phyloP scores from a whole-genome alignment of 1,284 basidiomycete species.

The Cryptococcus wingfieldii region DNA sequence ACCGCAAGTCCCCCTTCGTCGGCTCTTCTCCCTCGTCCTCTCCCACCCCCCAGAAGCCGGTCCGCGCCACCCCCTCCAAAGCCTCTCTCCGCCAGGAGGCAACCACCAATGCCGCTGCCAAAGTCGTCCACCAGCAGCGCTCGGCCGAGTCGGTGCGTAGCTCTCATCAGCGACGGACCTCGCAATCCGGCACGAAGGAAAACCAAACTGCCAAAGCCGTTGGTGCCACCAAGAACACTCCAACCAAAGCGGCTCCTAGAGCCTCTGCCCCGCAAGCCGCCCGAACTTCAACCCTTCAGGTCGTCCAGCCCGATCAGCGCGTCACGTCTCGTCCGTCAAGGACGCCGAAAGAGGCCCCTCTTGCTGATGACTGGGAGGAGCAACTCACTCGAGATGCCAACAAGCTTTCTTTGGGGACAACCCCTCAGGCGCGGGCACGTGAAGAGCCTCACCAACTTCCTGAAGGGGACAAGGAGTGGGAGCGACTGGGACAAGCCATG shows the following conservation, averaged over 20 bases:
- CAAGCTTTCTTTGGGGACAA: slow-evolving; percentile 3
- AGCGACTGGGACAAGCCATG: slow-evolving; percentile 25
- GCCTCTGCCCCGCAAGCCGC: slow-evolving; percentile 1
- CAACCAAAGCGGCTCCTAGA: not conserved
- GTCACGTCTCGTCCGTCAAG: slow-evolving; percentile 1
- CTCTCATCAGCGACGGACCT: not conserved
- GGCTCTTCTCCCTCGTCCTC: not conserved
- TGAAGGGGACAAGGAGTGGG: slow-evolving; percentile 25
- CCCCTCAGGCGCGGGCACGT: not conserved
- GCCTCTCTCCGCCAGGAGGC: slow-evolving; percentile 10
- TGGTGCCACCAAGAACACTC: not conserved
- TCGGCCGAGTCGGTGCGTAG: slow-evolving; percentile 1
- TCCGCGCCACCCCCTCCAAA: slow-evolving; percentile 5
- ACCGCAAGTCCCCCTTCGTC: not conserved
- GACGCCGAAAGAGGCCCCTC: not conserved
- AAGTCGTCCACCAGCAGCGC: slow-evolving; percentile 1
- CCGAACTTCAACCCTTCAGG: not conserved
- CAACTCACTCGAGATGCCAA: slow-evolving; percentile 10
- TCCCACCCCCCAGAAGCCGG: not conserved
- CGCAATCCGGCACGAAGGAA: not conserved
- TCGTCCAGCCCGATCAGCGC: not conserved
- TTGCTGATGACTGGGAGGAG: slow-evolving; percentile 16
- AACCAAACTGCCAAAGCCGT: not conserved
- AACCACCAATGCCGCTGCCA: slow-evolving; percentile 10
- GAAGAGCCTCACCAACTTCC: slow-evolving; percentile 6